Evolutionary conservation across 2,329 filamentous ascomycete species (phyloP), one percentile per base, ranked within the genome.

Genomic region (Pseudopyricularia cyperi): DNA sequence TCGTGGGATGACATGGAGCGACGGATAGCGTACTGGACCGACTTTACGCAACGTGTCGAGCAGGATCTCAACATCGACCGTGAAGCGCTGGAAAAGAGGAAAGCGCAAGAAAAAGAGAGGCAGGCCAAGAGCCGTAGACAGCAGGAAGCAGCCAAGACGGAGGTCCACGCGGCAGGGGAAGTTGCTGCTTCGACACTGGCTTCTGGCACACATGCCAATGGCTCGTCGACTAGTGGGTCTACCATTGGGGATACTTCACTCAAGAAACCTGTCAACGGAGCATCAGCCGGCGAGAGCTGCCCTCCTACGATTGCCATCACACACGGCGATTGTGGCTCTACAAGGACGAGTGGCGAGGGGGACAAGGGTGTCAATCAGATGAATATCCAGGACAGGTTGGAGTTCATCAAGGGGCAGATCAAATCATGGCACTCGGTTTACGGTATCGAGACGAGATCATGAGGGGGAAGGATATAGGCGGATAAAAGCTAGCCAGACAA

Each of bases 351-450:
- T n/a, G 17, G 8, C n/a, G 14, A 28, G 46, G 26, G 22, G 34
- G 28, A 51, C n/a, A 51, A 46, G 49, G 46, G 34, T 17, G 49
- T 44, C 2, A 26, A 19, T 8, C 35, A 51, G 12, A 51, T 53
- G 52, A 49, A 53, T 22, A 46, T 53, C 35, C 35, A 46, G 33
- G 28, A 50, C 28, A 49, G 37, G 14, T 33, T 50, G 35, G 35
- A 50, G 42, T 51, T 51, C 26, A 51, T 51, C 37, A 51, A 51
- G 26, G 26, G 26, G 24, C 26, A 32, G 49, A 51, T 51, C 49
- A 51, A 51, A 32, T 44, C 37, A 22, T 51, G 49, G 49, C 37
- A 51, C 49, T n/a, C 37, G 5, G 22, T 28, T 24, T 51, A 33
- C 30, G 49, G 49, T 17, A 22, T 33, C 26, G 49, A 51, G 7